Evolutionary conservation across 2,329 filamentous ascomycete species (phyloP), one percentile per base, ranked within the genome.

Genomic region (Teratosphaeriaceae sp.): DNA sequence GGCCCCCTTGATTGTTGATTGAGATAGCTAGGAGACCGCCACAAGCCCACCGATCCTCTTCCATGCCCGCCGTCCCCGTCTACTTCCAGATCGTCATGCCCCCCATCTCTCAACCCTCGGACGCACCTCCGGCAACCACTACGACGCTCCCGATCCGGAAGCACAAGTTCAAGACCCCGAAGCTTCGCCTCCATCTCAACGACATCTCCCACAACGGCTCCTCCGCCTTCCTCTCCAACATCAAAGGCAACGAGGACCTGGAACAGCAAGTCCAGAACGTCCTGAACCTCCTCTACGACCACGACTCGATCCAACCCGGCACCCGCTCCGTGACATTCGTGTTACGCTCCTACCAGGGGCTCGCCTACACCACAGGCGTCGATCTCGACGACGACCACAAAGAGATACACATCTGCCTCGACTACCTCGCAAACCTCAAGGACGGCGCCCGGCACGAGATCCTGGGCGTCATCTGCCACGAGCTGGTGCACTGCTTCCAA

Each of bases 401-500:
- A 61, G 88, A 95, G 63, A 92, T 96, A 49, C 88, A 96, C 66
- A 75, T 97, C 64, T 88, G 80, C 13, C 78, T 90, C 1, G 68
- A 74, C 36, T 95, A 96, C 69, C 80, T 95, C 53, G 57, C 62
- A 2, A 38, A 50, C 11, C 48, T 52, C 3, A 52, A 63, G 12
- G 54, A 47, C 27, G 65, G 57, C 49, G 88, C 45, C n/a, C 49
- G 59, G n/a, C 41, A 55, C 5, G 62, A 97, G 67, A 79, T 96
- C 46, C 68, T 78, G 15, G 92, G 92, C 30, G 88, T 97, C 1
- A 65, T 97, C 16, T 84, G 85, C 1, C 90, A 97, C 62, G 90
- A 97, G 66, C 82, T 96, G 48, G 90, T 97, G 12, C 92, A 97
- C 68, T 96, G 88, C 67, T 94, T 85, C 67, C 90, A 97, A 65